phyloP scores from a whole-genome alignment of 306 rosid genomes.

The Vicia sativa region DNA sequence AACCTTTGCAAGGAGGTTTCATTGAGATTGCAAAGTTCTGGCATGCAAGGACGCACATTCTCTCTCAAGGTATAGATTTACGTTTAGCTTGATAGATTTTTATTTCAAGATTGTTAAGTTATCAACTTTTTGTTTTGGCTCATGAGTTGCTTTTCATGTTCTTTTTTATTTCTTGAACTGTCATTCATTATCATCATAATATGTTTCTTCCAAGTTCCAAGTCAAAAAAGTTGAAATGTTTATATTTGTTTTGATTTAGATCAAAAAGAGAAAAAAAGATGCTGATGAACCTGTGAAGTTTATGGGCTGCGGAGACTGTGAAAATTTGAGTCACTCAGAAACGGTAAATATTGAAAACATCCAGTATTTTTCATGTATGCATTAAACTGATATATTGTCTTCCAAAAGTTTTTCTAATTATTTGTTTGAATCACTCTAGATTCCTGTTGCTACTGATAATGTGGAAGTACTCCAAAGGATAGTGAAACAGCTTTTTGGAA shows the following conservation, averaged over 20 bases:
- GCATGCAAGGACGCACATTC: slow-evolving; percentile 78
- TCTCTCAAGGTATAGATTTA: slow-evolving; percentile 70
- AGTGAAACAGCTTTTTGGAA: slow-evolving; percentile 74
- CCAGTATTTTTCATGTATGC: slow-evolving; percentile 19
- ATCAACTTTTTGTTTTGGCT: slow-evolving; percentile 36
- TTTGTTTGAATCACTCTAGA: slow-evolving; percentile 50
- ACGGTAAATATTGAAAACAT: slow-evolving; percentile 58
- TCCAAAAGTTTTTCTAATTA: slow-evolving; percentile 19
- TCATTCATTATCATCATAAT: slow-evolving; percentile 12
- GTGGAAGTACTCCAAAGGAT: slow-evolving; percentile 83
- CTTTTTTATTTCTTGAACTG: slow-evolving; percentile 34
- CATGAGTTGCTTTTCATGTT: slow-evolving; percentile 19
- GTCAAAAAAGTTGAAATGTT: slow-evolving; percentile 27
- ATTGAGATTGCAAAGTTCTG: slow-evolving; percentile 75
- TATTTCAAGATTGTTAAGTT: slow-evolving; percentile 26
- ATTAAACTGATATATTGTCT: slow-evolving; percentile 15
- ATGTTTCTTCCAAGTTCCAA: slow-evolving; percentile 31
- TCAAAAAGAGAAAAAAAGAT: slow-evolving; percentile 78
- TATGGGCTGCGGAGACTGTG: slow-evolving; percentile 97
- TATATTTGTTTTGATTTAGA: slow-evolving; percentile 44
- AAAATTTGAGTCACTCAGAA: slow-evolving; percentile 88
- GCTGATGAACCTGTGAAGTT: slow-evolving; percentile 86
- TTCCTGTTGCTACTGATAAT: slow-evolving; percentile 87
- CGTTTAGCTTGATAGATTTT: slow-evolving; percentile 23
- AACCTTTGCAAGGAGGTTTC: slow-evolving; percentile 93